Evolutionary conservation across 139 green algal species (phyloP).

Genomic region (Tetradesmus lagerheimii): DNA sequence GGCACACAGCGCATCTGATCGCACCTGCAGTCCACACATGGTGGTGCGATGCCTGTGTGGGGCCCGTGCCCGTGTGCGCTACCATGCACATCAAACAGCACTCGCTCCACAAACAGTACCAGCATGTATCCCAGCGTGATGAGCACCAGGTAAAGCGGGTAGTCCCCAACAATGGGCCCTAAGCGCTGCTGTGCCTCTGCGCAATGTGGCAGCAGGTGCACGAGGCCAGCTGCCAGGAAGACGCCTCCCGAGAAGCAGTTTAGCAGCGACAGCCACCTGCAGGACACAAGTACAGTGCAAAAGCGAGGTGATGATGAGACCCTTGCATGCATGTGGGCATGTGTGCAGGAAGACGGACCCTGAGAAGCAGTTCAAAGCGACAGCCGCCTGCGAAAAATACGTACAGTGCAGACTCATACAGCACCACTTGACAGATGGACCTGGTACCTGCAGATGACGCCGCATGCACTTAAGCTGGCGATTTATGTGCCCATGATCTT

Average conservation of each 20-base stretch:
- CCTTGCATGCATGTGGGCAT: conserved; percentile 1
- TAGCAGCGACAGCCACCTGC: conserved; percentile 56
- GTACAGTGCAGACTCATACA: too few relatives aligned
- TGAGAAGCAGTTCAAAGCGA: too few relatives aligned
- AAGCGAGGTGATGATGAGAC: not conserved
- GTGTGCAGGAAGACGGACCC: too few relatives aligned
- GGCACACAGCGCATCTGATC: too few relatives aligned
- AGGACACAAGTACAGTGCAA: not conserved
- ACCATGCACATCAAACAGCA: conserved; percentile 48
- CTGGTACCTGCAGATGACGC: not conserved
- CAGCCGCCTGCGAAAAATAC: too few relatives aligned
- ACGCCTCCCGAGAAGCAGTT: conserved; percentile 63
- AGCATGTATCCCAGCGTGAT: conserved; percentile 48
- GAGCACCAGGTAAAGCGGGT: conserved; percentile 45
- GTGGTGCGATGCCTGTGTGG: conserved; percentile 35
- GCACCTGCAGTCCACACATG: conserved; percentile 8
- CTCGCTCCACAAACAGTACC: conserved; percentile 49
- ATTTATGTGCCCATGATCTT: too few relatives aligned
- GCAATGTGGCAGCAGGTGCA: conserved; percentile 66
- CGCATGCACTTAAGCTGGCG: too few relatives aligned
- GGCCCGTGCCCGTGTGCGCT: conserved; percentile 39
- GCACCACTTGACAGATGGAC: too few relatives aligned
- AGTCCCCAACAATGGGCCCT: conserved; percentile 5
- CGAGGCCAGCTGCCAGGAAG: conserved; percentile 55
- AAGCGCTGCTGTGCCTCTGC: conserved; percentile 48